Evolutionary conservation across 2,329 filamentous ascomycete genomes (phyloP), one percentile per base, ranked within the genome.

Genomic region (Lecanosticta acicola): DNA sequence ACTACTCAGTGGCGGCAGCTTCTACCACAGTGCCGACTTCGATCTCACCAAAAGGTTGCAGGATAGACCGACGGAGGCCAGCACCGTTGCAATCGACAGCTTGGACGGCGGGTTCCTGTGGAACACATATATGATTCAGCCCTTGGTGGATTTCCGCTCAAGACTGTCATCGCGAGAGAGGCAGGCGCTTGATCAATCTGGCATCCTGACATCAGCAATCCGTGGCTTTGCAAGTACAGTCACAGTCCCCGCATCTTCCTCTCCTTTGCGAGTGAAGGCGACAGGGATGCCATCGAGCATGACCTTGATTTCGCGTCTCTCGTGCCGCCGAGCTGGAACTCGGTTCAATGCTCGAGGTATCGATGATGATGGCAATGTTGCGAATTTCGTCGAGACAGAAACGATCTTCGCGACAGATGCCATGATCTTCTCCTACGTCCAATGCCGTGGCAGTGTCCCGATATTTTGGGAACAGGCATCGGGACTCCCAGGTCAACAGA

Each of bases 1-100:
- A 73, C 78, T 98, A 32, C 73, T 98, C 45, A 85, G 87, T 62
- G 90, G 94, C 65, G 90, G 91, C 19, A 94, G 85, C 21, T 98
- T 98, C 65, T 98, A 97, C 66, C 98, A 96, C 71, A 96, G 89
- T 64, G 87, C 88, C n/a, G 89, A 97, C 66, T 98, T 98, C 66
- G 91, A 98, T 64, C 74, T 98, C 39, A 98, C 93, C 3, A 90
- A 94, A 67, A 80, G 93, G 56, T 71, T 97, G 52, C 93, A 98
- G 67, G 85, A 96, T 62, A 82, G 91, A 79, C 57, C 62, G 21
- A 49, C 61, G 4, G 61, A 64, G 19, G 53, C 59, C 63, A 80
- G 82, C 36, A 82, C 85, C 0, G 90, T 97, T 53, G 87, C 94
- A 52, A 88, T 96, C 50, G 89, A 95, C 63, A 93, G 87, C 60